Base-by-base conservation (phyloP, 495 filamentous ascomycete species). In the Aspergillus baeticus region DNA sequence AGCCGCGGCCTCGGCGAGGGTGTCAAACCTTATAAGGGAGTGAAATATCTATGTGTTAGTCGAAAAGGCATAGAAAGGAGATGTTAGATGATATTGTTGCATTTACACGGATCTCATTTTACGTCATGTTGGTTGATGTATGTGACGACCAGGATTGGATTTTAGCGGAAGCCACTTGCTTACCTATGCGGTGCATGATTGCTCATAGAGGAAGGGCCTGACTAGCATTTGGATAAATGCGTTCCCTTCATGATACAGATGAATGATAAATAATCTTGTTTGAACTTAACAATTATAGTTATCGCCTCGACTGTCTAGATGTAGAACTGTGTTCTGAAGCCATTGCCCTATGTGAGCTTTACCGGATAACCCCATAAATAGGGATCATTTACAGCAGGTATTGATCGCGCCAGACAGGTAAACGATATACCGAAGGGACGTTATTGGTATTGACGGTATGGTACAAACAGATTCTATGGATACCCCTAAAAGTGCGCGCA, bases 1-100 rank as follows among this genome's bases (percentile, higher is more conserved):
- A 95, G 90, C 71, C 81, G 87, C 26, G 94, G 94, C 3, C 58
- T 99, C 10, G 92, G 91, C 0, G 90, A 96, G 61, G 84, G 87
- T 10, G 83, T 98, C 39, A 92, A 90, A 70, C 94, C 95, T 37
- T 99, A 96, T 70, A 99, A 98, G 76, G 95, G 94, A 11, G 94
- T 98, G 43, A 99, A 98, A 73, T 99, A 99, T 71, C 68, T 98
- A 54, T 96, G 91, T 60, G 84, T 94, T 26, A 96, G 91, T 71
- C 85, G 83, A 59, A 84, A 83, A 39, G 95, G 95, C 3, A 80
- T 99, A 37, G 94, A 98, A 72, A 62, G 75, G 20, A 66, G 76
- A 48, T 76, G 71, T 51, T 78, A 38, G 36, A 20, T 11, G 20
- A 34, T 38, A 37, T 38, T 10, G 34, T 50, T 50, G 47, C 47